phyloP scores from a whole-genome alignment of 441 rosid genomes.

The Aleurites moluccanus region DNA sequence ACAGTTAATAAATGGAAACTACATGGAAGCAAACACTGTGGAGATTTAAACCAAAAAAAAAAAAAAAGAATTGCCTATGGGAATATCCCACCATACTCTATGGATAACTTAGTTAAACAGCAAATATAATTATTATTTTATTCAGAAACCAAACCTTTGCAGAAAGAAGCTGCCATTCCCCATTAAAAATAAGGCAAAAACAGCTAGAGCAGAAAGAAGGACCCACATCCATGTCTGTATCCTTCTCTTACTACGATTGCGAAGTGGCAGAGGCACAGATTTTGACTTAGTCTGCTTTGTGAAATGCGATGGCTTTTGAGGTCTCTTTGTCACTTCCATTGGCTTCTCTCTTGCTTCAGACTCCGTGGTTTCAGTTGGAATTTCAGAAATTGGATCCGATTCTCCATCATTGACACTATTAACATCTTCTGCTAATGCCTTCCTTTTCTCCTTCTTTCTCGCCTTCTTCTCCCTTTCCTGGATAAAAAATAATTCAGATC shows the following conservation, averaged over 20 bases:
- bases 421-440: constrained; percentile 32
- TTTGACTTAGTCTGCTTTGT: constrained; percentile 58
- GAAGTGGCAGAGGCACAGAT: constrained; percentile 59
- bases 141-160: constrained; percentile 25
- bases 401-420: constrained; percentile 34
- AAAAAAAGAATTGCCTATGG: constrained; percentile 26
- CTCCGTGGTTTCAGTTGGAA: constrained; percentile 37
- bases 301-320: constrained; percentile 45
- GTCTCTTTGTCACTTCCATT: constrained; percentile 39
- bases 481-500: constrained; percentile 11
- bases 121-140: background rate
- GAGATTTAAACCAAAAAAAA: background rate
- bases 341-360: constrained; percentile 49
- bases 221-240: constrained; percentile 81
- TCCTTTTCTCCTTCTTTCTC: constrained; percentile 70
- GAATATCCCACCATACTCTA: constrained; percentile 13
- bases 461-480: constrained; percentile 82
- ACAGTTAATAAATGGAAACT: constrained; percentile 16
- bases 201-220: constrained; percentile 32
- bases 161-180: constrained; percentile 47
- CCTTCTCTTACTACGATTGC: constrained; percentile 69
- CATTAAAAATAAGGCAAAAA: constrained; percentile 48
- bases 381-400: constrained; percentile 33
- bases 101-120: background rate
- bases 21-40: background rate